Conservation (phyloP, 2,329 filamentous ascomycete genomes). For the Didymella lethalis region DNA sequence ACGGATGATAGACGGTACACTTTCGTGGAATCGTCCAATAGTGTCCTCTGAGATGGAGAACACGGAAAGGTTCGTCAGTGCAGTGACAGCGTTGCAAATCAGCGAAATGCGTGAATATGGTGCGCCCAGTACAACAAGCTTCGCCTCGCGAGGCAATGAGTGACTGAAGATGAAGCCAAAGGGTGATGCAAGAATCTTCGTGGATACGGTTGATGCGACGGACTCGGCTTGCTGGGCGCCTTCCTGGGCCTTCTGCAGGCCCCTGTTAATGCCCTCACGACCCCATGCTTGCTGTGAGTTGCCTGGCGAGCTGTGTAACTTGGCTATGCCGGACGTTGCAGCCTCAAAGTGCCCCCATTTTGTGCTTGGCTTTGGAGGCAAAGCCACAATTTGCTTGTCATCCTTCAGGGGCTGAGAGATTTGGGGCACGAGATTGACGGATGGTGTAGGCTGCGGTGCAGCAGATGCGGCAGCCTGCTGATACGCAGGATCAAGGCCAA, state of each 20-base stretch:
- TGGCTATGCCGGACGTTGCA: constrained; percentile 54
- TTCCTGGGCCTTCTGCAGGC: constrained; percentile 44
- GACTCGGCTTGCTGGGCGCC: constrained; percentile 39
- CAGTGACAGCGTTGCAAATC: constrained; percentile 65
- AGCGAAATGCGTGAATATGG: constrained; percentile 69
- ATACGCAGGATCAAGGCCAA: constrained; percentile 46
- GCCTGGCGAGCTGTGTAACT: constrained; percentile 47
- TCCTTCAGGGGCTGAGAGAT: constrained; percentile 59
- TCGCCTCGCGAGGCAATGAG: constrained; percentile 70
- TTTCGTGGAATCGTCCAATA: constrained; percentile 84
- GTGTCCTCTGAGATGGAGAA: constrained; percentile 80
- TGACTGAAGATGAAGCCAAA: constrained; percentile 75
- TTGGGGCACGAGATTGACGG: constrained; percentile 58
- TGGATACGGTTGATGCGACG: constrained; percentile 37
- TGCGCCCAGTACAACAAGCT: constrained; percentile 73
- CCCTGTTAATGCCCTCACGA: constrained; percentile 44
- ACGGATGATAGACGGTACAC: constrained; percentile 77
- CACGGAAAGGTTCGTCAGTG: constrained; percentile 73
- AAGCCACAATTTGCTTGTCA: constrained; percentile 56
- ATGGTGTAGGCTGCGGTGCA: constrained; percentile 32
- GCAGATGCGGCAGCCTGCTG: constrained; percentile 23
- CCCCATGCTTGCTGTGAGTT: constrained; percentile 49
- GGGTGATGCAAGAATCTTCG: constrained; percentile 51
- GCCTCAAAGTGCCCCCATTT: constrained; percentile 38
- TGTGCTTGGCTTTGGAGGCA: constrained; percentile 50